phyloP scores from a whole-genome alignment of 139 green algal genomes.

The Closterium sp. region DNA sequence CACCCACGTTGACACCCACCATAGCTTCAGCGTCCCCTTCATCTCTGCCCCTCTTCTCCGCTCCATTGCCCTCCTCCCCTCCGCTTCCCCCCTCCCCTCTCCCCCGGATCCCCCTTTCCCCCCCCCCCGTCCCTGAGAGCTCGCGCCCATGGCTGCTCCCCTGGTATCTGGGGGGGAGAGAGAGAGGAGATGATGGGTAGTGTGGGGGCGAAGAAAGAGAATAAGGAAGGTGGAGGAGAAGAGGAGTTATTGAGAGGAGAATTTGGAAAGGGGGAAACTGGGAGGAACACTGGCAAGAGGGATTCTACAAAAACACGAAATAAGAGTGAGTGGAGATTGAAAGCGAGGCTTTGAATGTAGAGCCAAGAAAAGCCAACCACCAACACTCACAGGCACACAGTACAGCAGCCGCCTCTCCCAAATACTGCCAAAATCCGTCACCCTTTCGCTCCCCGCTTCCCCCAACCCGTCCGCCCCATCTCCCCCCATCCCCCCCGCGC shows the following conservation, averaged over 20 bases:
- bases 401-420: conserved; percentile 52
- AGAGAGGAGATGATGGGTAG: too few species aligned
- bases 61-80: neutral
- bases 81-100: neutral
- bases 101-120: neutral
- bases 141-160: neutral
- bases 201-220: too few species aligned
- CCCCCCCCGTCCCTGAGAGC: neutral
- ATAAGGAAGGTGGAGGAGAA: too few species aligned
- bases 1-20: neutral
- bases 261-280: neutral
- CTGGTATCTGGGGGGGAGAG: neutral
- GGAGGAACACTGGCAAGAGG: too few species aligned
- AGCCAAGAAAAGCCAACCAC: neutral
- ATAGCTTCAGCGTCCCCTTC: neutral
- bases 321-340: too few species aligned
- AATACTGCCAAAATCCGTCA: neutral
- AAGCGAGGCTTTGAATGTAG: too few species aligned
- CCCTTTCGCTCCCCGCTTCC: neutral
- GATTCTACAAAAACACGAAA: too few species aligned
- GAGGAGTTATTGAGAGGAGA: neutral
- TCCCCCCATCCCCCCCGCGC: neutral
- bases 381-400: conserved; percentile 37
- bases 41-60: neutral
- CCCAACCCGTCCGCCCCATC: neutral